phyloP scores from a whole-genome alignment of 805 yeast species.

The Candida fluviatilis region DNA sequence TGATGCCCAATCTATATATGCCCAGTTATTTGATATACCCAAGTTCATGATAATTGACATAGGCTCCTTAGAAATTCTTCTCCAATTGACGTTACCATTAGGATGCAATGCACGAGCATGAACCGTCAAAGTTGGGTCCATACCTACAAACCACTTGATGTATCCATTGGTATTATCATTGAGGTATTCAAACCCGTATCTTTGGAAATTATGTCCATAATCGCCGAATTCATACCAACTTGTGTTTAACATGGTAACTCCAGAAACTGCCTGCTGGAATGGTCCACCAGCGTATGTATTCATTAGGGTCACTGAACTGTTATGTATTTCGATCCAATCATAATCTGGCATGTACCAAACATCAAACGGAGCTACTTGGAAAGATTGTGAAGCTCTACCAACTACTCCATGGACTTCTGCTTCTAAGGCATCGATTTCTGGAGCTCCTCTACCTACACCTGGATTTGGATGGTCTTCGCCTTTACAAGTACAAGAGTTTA shows the following conservation, averaged over 20 bases:
- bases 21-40: slow-evolving; percentile 88
- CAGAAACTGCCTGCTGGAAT: slow-evolving; percentile 86
- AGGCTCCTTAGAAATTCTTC: slow-evolving; percentile 80
- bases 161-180: slow-evolving; percentile 70
- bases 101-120: slow-evolving; percentile 74
- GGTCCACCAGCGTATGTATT: slow-evolving; percentile 91
- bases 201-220: slow-evolving; percentile 53
- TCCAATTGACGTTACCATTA: slow-evolving; percentile 80
- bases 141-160: slow-evolving; percentile 78
- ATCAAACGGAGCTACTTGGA: slow-evolving; percentile 92
- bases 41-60: slow-evolving; percentile 81
- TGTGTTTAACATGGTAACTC: slow-evolving; percentile 66
- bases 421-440: slow-evolving; percentile 89
- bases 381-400: slow-evolving; percentile 84
- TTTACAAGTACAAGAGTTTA: slow-evolving; percentile 73
- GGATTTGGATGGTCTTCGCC: slow-evolving; percentile 84
- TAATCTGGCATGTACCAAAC: slow-evolving; percentile 92
- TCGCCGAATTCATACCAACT: slow-evolving; percentile 75
- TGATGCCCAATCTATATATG: slow-evolving; percentile 82
- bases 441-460: slow-evolving; percentile 91
- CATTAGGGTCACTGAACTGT: slow-evolving; percentile 67
- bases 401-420: slow-evolving; percentile 61
- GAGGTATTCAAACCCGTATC: slow-evolving; percentile 69
- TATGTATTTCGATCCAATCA: slow-evolving; percentile 67
- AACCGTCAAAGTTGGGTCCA: slow-evolving; percentile 65